A percentile compares a stretch with the other conserved stretches of the same genome.
Evolutionary conservation across 768 basidiomycete species (phyloP).

Genomic region (Phaffia australis): DNA sequence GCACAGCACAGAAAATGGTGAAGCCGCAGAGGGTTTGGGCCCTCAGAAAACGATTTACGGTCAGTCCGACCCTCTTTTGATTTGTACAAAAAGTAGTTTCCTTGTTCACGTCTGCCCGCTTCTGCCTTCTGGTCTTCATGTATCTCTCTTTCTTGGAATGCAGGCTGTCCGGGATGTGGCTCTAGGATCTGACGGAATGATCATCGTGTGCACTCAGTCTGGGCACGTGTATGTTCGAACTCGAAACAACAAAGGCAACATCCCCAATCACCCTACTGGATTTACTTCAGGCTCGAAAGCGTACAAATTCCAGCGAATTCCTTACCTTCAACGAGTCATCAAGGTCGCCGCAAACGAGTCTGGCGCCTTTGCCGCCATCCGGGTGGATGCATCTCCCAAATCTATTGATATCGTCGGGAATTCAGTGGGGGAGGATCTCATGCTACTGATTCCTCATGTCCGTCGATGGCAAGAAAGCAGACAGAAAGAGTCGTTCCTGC

Average conservation of each 20-base stretch:
- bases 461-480: conserved; percentile 30
- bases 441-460: conserved; percentile 55
- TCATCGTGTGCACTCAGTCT: conserved; percentile 86
- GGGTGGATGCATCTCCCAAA: conserved; percentile 56
- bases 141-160: conserved; percentile 1
- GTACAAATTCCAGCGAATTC: conserved; percentile 65
- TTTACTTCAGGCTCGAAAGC: conserved; percentile 26
- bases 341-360: conserved; percentile 63
- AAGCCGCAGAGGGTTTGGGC: conserved; percentile 89
- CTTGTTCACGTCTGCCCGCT: background rate
- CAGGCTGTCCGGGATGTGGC: conserved; percentile 59
- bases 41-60: conserved; percentile 71
- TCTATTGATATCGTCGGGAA: conserved; percentile 51
- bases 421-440: conserved; percentile 55
- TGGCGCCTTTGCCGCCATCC: conserved; percentile 77
- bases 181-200: conserved; percentile 70
- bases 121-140: background rate
- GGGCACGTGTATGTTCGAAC: conserved; percentile 85
- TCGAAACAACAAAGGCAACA: conserved; percentile 43
- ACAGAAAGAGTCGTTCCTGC: conserved; percentile 2
- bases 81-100: no score
- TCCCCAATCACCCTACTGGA: background rate
- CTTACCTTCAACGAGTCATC: conserved; percentile 72
- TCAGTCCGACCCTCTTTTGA: conserved; percentile 32
- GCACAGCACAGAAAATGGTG: conserved; percentile 28